phyloP scores from a whole-genome alignment of 179 eudicot species.

The Corrigiola litoralis region DNA sequence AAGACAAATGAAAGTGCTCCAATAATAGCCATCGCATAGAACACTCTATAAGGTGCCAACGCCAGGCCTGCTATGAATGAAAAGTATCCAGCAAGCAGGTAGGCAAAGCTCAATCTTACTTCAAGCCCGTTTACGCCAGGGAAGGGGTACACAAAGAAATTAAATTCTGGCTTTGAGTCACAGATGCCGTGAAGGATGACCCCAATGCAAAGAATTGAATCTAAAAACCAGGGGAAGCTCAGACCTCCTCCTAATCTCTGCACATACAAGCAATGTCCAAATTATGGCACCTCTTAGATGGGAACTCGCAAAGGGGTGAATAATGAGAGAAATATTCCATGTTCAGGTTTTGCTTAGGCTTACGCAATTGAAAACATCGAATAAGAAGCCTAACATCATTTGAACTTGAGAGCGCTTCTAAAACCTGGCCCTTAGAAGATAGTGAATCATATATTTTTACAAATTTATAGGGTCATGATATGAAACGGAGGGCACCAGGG shows the following conservation, averaged over 20 bases:
- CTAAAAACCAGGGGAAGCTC: conserved; percentile 66
- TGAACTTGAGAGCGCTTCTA: too few species aligned
- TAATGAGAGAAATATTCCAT: neutral
- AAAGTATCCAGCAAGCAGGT: conserved; percentile 78
- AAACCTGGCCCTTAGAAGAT: too few species aligned
- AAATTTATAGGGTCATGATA: too few species aligned
- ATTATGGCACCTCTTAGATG: neutral
- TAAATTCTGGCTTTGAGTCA: conserved; percentile 72
- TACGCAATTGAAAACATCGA: too few species aligned
- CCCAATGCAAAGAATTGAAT: conserved; percentile 65
- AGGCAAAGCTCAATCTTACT: conserved; percentile 57
- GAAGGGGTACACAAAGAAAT: conserved; percentile 52
- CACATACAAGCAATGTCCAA: conserved; percentile 29
- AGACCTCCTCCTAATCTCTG: conserved; percentile 68
- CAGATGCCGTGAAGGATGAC: conserved; percentile 83
- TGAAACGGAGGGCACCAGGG: too few species aligned
- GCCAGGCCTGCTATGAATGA: conserved; percentile 66
- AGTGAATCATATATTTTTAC: too few species aligned
- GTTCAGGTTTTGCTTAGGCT: too few species aligned
- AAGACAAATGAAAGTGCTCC: conserved; percentile 66
- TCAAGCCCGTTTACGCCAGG: conserved; percentile 46
- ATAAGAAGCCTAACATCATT: too few species aligned
- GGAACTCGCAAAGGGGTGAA: neutral
- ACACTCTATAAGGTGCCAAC: conserved; percentile 69
- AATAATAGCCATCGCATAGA: conserved; percentile 76